Conservation (phyloP, 257 asterid species). For the Knoxia roxburghii region DNA sequence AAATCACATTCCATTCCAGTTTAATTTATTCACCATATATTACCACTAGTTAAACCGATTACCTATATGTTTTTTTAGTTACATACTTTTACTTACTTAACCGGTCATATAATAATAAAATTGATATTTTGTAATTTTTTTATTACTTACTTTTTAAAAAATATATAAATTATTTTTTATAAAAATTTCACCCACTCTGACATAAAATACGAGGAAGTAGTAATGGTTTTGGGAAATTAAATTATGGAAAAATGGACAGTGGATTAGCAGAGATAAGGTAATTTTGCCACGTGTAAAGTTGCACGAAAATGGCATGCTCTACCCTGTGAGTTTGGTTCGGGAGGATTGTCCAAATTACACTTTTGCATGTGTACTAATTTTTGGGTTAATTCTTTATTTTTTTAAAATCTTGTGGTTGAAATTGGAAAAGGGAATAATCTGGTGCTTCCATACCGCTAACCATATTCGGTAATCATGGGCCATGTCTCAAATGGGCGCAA, state of each 20-base stretch:
- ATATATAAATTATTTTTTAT: too few species aligned
- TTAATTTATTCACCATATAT: constrained; percentile 17
- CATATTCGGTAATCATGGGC: background rate
- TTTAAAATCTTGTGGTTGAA: constrained; percentile 5
- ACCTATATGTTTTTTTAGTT: background rate
- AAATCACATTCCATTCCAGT: constrained; percentile 27
- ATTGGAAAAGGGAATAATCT: background rate
- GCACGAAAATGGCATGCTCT: background rate
- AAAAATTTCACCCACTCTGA: too few species aligned
- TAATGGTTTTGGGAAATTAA: too few species aligned
- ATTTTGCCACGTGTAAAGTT: constrained; percentile 3
- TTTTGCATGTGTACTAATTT: too few species aligned
- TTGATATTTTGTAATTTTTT: too few species aligned
- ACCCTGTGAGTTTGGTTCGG: background rate
- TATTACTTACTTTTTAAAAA: too few species aligned
- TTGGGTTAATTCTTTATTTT: background rate
- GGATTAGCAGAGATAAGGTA: background rate
- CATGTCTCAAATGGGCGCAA: background rate
- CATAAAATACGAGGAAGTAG: too few species aligned
- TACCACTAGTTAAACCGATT: constrained; percentile 19
- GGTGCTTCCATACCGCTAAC: background rate
- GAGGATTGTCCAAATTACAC: background rate
- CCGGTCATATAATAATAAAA: too few species aligned
- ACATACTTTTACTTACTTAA: constrained; percentile 12
- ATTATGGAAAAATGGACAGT: constrained; percentile 1